These are phyloP conservation scores for Apiotrichum gamsii DNA, from an alignment of 1,284 basidiomycete genomes.

Conservation along the genomic window DNA sequence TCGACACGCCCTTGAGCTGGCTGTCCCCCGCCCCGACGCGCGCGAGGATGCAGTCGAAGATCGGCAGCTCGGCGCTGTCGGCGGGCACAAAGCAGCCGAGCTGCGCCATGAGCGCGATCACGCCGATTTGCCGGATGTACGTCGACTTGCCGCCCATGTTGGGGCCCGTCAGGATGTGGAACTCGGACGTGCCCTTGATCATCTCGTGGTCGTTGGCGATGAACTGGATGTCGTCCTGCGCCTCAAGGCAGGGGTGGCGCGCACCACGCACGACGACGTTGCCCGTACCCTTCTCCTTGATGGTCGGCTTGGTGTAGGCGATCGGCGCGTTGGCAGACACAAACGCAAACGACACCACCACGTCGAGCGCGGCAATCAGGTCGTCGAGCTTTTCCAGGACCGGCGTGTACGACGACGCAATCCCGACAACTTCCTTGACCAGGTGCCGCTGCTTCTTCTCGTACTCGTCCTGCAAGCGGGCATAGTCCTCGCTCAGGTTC, in stretches of 20 bases:
- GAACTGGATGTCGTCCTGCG: slow-evolving; percentile 90
- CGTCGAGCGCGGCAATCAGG: slow-evolving; percentile 83
- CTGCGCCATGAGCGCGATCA: slow-evolving; percentile 92
- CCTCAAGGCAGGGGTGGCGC: slow-evolving; percentile 92
- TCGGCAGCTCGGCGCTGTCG: slow-evolving; percentile 71
- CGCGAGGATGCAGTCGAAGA: slow-evolving; percentile 94
- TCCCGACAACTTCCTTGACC: slow-evolving; percentile 88
- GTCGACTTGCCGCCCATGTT: slow-evolving; percentile 97
- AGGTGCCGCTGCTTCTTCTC: slow-evolving; percentile 69
- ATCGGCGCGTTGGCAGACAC: slow-evolving; percentile 80
- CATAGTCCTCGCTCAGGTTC: slow-evolving; percentile 66
- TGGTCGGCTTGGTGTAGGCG: slow-evolving; percentile 64
- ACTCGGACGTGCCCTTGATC: slow-evolving; percentile 45
- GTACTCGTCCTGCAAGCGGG: slow-evolving; percentile 65
- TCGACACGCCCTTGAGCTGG: slow-evolving; percentile 94
- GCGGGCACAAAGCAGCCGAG: slow-evolving; percentile 94
- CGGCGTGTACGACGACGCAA: slow-evolving; percentile 87
- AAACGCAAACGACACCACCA: slow-evolving; percentile 84
- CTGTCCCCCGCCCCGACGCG: slow-evolving; percentile 96
- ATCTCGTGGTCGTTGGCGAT: slow-evolving; percentile 74
- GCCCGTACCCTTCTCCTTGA: slow-evolving; percentile 63
- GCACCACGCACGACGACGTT: slow-evolving; percentile 72
- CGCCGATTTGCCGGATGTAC: slow-evolving; percentile 84
- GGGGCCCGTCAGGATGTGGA: slow-evolving; percentile 61
- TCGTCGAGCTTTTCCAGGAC: slow-evolving; percentile 85